Percentiles rank a stretch among this genome's conserved stretches.
phyloP scores from a whole-genome alignment of 2,329 filamentous ascomycete genomes.

The Ilyonectria destructans region DNA sequence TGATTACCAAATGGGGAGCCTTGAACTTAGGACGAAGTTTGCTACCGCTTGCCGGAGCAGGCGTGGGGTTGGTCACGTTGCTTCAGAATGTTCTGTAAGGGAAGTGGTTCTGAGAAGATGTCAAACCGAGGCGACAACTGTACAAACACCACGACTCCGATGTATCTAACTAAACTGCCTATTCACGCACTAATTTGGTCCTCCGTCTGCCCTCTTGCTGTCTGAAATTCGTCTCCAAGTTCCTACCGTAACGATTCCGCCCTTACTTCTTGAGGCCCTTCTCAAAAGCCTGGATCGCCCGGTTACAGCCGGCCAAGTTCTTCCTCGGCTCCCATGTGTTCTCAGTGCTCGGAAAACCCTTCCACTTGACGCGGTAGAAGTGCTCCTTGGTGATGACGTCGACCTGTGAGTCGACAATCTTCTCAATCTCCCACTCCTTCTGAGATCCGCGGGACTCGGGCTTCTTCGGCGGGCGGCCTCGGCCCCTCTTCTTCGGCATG shows the following conservation, averaged over 20 bases:
- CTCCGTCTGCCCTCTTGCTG: neutral
- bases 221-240: neutral
- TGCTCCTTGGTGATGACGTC: slow-evolving; percentile 57
- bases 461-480: slow-evolving; percentile 33
- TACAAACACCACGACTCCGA: neutral
- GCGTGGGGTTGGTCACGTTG: slow-evolving; percentile 44
- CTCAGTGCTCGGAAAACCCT: slow-evolving; percentile 59
- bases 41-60: slow-evolving; percentile 51
- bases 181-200: neutral
- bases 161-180: neutral
- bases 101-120: neutral
- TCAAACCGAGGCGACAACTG: neutral
- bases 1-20: slow-evolving; percentile 45
- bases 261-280: slow-evolving; percentile 25
- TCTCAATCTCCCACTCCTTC: slow-evolving; percentile 65
- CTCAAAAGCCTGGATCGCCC: slow-evolving; percentile 58
- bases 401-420: slow-evolving; percentile 60
- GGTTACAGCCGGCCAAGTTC: slow-evolving; percentile 60
- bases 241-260: slow-evolving; percentile 1
- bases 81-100: slow-evolving; percentile 34
- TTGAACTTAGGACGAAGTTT: slow-evolving; percentile 54
- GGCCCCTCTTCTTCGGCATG: slow-evolving; percentile 11
- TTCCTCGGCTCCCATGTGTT: slow-evolving; percentile 70
- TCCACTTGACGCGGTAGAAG: slow-evolving; percentile 70
- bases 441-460: slow-evolving; percentile 33